phyloP scores from a whole-genome alignment of 1,284 basidiomycete genomes.

The Peniophora sp. region DNA sequence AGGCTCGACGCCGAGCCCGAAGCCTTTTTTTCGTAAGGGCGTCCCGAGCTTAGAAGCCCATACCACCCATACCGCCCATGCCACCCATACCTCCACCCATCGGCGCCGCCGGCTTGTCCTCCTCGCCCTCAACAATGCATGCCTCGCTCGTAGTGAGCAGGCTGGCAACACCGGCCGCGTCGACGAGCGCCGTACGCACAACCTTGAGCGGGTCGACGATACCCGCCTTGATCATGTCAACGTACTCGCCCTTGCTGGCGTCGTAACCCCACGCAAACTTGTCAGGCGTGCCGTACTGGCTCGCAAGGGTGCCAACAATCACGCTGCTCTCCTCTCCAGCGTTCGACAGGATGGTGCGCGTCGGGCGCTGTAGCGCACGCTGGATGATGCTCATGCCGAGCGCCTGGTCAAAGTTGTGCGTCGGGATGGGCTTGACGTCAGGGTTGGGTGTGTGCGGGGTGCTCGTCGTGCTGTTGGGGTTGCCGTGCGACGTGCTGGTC shows the following conservation, averaged over 20 bases:
- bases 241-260: constrained; percentile 85
- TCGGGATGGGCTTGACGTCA: constrained; percentile 62
- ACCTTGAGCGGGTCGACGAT: constrained; percentile 95
- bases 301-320: constrained; percentile 81
- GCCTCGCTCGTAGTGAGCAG: constrained; percentile 92
- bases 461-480: constrained; percentile 27
- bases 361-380: constrained; percentile 77
- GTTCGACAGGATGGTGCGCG: constrained; percentile 88
- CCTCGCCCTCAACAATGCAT: constrained; percentile 86
- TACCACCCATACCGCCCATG: constrained; percentile 57
- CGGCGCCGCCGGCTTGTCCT: constrained; percentile 57
- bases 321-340: constrained; percentile 94
- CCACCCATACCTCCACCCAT: constrained; percentile 40
- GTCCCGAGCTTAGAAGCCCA: constrained; percentile 16
- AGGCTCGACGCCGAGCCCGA: neutral
- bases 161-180: constrained; percentile 82
- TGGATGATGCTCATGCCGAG: constrained; percentile 93
- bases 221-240: constrained; percentile 90
- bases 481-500: constrained; percentile 46
- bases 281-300: constrained; percentile 56
- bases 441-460: constrained; percentile 27
- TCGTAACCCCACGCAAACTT: constrained; percentile 90
- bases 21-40: neutral
- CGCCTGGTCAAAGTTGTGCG: constrained; percentile 96
- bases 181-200: constrained; percentile 84